Evolutionary conservation across 2,329 filamentous ascomycete genomes (phyloP), one percentile per base, ranked within the genome.

Genomic region (Curvularia lunata): DNA sequence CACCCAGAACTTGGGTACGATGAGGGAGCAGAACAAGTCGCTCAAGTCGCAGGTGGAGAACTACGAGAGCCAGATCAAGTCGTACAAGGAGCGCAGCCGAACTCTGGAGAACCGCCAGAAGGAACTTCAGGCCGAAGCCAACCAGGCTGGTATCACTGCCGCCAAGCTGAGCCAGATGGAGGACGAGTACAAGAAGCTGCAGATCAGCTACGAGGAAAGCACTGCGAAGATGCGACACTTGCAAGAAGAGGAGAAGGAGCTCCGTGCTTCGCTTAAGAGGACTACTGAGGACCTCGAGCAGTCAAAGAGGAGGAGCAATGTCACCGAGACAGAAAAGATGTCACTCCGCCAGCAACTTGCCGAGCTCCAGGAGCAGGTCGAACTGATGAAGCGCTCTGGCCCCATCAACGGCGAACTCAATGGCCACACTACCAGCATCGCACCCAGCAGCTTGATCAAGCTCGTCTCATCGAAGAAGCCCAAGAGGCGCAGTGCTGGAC

Each of bases 391-490:
- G 80, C 87, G 91, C 70, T 86, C 86, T 43, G 88, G 85, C 28
- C 91, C 93, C 9, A 81, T 89, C 68, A 92, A 92, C 65, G 76
- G 82, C 62, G 89, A 92, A 43, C 70, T 88, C 53, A 92, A 92
- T 69, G 91, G 91, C 55, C 75, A 77, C 47, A 76, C 80, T 18
- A 82, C 86, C 48, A 60, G 66, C 16, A 50, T 51, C 18, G 58
- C 58, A 25, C 79, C 86, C 40, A 90, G 84, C 73, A 93, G 92
- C 41, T 86, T 99, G 61, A 97, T 99, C 84, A 99, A 98, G 77
- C 84, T 99, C 32, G 95, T 99, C 25, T 91, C 94, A 2, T 94
- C 92, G 48, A 98, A 98, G 87, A 97, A 97, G 81, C 92, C 93
- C 41, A 97, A 98, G 84, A 86, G 95, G 72, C 87, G 95, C 65